Evolutionary conservation across 2,329 filamentous ascomycete genomes (phyloP).

Genomic region (Pestalotiopsis sp.): DNA sequence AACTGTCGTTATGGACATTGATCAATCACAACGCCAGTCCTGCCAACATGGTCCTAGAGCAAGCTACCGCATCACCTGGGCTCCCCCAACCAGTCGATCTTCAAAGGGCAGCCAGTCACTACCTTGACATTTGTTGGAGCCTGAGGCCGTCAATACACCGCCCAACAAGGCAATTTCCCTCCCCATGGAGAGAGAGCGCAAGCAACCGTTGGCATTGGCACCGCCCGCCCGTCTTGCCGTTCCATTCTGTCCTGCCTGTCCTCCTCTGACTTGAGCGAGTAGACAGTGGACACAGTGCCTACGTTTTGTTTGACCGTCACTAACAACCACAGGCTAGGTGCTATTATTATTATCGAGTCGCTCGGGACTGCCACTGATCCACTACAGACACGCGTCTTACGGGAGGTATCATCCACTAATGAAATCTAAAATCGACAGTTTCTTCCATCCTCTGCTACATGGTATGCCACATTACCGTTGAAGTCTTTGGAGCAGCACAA

Average conservation of each 20-base stretch:
- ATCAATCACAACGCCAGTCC: background rate
- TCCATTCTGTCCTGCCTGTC: no score
- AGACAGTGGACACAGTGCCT: background rate
- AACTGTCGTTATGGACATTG: background rate
- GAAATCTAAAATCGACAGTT: background rate
- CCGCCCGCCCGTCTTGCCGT: background rate
- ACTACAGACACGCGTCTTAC: constrained; percentile 14
- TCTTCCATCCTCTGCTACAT: background rate
- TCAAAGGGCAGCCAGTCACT: background rate
- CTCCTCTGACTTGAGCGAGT: background rate
- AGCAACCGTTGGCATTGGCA: background rate
- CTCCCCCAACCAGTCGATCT: background rate
- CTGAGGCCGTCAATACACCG: constrained; percentile 4
- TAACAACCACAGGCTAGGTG: background rate
- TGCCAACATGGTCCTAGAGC: background rate
- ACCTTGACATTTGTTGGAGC: background rate
- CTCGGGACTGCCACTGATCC: background rate
- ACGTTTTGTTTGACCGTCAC: background rate
- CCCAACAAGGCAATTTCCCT: background rate
- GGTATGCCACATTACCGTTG: background rate
- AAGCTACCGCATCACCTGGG: background rate
- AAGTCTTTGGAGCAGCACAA: background rate
- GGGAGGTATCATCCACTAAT: constrained; percentile 10
- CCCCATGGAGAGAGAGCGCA: background rate
- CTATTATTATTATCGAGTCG: background rate